phyloP scores from a whole-genome alignment of 225 moss, liverwort and hornwort genomes.

The Bryum argenteum region DNA sequence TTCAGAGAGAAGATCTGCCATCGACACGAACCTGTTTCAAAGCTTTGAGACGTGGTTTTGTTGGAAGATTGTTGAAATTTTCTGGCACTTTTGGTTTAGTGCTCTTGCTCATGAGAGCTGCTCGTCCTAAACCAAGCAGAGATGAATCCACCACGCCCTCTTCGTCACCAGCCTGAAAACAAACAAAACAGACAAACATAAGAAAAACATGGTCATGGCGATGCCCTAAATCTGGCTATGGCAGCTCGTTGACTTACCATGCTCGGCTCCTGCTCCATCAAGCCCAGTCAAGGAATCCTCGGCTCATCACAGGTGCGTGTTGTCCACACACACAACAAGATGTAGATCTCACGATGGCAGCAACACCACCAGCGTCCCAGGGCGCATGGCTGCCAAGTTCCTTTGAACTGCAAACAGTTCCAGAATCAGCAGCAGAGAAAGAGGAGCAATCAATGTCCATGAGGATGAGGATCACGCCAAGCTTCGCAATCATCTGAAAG shows the following conservation, averaged over 20 bases:
- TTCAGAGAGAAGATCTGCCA: neutral
- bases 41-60: constrained; percentile 62
- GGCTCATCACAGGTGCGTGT: constrained; percentile 3
- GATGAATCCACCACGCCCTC: constrained; percentile 1
- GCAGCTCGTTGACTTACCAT: no score
- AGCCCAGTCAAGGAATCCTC: neutral
- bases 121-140: constrained; percentile 17
- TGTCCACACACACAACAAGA: neutral
- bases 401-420: constrained; percentile 25
- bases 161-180: neutral
- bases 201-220: neutral
- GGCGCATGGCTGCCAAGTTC: constrained; percentile 2
- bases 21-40: constrained; percentile 51
- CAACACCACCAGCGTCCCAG: neutral
- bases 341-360: constrained; percentile 11
- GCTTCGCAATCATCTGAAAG: neutral
- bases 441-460: constrained; percentile 18
- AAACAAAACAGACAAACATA: neutral
- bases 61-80: constrained; percentile 55
- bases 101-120: constrained; percentile 23
- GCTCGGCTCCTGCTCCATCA: neutral
- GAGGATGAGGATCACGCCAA: neutral
- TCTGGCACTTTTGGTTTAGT: constrained; percentile 54
- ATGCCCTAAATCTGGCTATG: neutral
- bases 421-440: neutral